Evolutionary conservation across 805 yeast species (phyloP).

Genomic region (Pichia ethanolica): DNA sequence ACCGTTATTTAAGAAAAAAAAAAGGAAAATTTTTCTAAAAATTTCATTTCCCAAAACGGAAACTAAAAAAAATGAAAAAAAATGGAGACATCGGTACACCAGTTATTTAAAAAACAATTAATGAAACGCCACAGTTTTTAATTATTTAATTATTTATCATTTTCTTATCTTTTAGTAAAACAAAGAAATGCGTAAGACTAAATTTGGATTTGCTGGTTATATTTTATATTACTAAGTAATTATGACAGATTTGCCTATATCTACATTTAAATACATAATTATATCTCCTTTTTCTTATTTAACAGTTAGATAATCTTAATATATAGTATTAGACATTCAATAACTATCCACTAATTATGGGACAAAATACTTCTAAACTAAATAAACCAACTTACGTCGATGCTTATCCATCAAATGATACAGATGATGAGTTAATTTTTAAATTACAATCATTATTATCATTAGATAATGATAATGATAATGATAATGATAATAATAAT

Average conservation of each 20-base stretch:
- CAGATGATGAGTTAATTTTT: constrained; percentile 26
- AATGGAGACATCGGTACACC: constrained; percentile 5
- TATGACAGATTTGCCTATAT: no score
- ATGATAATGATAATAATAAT: not conserved
- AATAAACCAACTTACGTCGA: constrained; percentile 2
- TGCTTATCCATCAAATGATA: constrained; percentile 7
- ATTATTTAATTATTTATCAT: no score
- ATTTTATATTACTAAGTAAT: no score
- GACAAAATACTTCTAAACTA: not conserved
- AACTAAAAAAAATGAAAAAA: no score
- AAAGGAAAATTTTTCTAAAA: not conserved
- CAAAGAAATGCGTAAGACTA: no score
- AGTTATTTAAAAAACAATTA: no score
- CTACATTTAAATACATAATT: not conserved
- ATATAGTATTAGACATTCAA: no score
- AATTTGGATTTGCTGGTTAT: no score
- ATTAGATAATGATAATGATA: not conserved
- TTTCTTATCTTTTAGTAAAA: no score
- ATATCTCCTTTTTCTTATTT: not conserved
- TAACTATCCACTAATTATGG: not conserved
- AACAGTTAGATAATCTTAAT: no score
- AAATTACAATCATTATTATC: constrained; percentile 23
- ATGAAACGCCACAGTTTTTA: no score
- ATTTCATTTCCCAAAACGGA: not conserved
- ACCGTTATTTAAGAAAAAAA: no score